Evolutionary conservation across 2,329 filamentous ascomycete genomes (phyloP).

Genomic region (Colletotrichum zoysiae): DNA sequence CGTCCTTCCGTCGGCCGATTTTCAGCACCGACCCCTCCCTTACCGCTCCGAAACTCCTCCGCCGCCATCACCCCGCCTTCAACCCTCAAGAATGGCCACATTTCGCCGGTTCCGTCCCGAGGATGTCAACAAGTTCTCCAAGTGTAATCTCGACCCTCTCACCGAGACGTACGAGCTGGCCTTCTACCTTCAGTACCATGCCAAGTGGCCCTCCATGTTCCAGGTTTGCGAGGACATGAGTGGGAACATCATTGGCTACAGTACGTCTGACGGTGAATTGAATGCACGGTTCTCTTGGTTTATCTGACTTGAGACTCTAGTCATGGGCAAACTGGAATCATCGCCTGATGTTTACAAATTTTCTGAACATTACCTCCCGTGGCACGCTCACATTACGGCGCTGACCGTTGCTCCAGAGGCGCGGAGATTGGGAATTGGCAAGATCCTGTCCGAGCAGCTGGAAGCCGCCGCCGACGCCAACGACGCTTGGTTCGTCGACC

Average conservation of each 20-base stretch:
- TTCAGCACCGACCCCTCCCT: slow-evolving; percentile 7
- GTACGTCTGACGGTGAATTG: slow-evolving; percentile 63
- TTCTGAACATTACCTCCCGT: slow-evolving; percentile 95
- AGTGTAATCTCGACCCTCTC: slow-evolving; percentile 94
- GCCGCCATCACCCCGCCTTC: not conserved
- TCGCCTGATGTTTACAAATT: slow-evolving; percentile 80
- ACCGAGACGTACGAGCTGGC: slow-evolving; percentile 98
- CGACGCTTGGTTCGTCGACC: slow-evolving; percentile 93
- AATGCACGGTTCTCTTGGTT: slow-evolving; percentile 28
- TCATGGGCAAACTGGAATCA: slow-evolving; percentile 97
- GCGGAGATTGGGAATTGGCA: slow-evolving; percentile 87
- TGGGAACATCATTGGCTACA: slow-evolving; percentile 95
- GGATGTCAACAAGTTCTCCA: slow-evolving; percentile 90
- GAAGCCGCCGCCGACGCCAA: slow-evolving; percentile 86
- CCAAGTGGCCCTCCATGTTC: slow-evolving; percentile 95
- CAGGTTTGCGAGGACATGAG: slow-evolving; percentile 88
- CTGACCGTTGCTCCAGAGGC: slow-evolving; percentile 91
- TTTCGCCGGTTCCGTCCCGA: slow-evolving; percentile 87
- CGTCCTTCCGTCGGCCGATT: not conserved
- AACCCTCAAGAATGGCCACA: slow-evolving; percentile 70
- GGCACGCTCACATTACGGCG: slow-evolving; percentile 98
- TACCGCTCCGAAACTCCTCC: slow-evolving; percentile 6
- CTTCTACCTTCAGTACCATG: slow-evolving; percentile 96
- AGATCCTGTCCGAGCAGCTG: slow-evolving; percentile 82
- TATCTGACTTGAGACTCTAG: slow-evolving; percentile 60